These are phyloP conservation scores for Pseudogymnoascus sp. DNA, from an alignment of 2,329 filamentous ascomycete genomes.

Conservation along the genomic window DNA sequence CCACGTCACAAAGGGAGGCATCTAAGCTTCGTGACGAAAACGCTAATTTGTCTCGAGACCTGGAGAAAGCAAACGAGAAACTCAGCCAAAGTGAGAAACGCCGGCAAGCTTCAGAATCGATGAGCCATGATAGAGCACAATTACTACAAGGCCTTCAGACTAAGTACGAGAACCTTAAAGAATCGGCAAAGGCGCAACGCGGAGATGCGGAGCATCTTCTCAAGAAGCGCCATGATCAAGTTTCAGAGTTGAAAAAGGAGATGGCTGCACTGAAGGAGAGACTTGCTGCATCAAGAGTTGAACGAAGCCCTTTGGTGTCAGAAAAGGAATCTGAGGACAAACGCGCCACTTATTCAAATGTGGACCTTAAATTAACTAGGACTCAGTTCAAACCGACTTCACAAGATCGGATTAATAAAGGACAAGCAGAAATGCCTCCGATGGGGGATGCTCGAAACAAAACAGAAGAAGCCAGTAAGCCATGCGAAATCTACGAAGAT, in stretches of 20 bases:
- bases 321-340: neutral
- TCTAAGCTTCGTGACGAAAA: constrained; percentile 26
- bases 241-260: constrained; percentile 47
- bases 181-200: constrained; percentile 45
- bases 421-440: neutral
- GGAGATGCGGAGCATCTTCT: constrained; percentile 48
- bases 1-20: constrained; percentile 33
- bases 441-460: neutral
- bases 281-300: neutral
- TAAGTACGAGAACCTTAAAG: constrained; percentile 47
- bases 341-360: neutral
- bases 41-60: constrained; percentile 22
- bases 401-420: neutral
- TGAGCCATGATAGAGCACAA: constrained; percentile 38
- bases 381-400: neutral
- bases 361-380: neutral
- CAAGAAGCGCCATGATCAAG: constrained; percentile 48
- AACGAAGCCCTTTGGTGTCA: neutral
- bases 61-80: constrained; percentile 26
- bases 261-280: constrained; percentile 37
- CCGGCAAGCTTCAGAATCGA: constrained; percentile 37
- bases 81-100: constrained; percentile 31
- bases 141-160: constrained; percentile 41
- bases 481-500: constrained; percentile 5
- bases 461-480: neutral